Percentiles rank a stretch among this genome's conserved stretches.
phyloP scores from a whole-genome alignment of 2,329 filamentous ascomycete species.

The Fusarium irregulare region DNA sequence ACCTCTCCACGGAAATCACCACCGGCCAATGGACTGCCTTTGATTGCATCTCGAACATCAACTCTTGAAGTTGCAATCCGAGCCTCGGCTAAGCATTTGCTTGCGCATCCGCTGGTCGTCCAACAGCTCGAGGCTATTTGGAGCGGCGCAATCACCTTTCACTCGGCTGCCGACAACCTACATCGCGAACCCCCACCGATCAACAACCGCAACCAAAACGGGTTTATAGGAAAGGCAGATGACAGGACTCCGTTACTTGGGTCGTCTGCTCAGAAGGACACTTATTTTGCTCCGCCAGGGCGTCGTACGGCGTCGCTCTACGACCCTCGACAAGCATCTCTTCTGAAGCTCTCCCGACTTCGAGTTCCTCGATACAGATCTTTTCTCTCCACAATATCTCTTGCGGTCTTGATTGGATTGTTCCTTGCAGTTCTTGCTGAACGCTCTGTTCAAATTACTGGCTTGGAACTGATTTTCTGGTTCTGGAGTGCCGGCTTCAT shows the following conservation, averaged over 20 bases:
- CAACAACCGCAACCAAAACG: conserved; percentile 42
- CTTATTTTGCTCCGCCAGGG: conserved; percentile 55
- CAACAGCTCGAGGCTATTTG: conserved; percentile 97
- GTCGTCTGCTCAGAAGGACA: conserved; percentile 48
- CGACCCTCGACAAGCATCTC: conserved; percentile 87
- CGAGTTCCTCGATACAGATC: conserved; percentile 93
- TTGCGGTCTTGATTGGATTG: conserved; percentile 84
- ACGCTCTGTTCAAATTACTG: conserved; percentile 82
- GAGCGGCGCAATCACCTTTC: conserved; percentile 95
- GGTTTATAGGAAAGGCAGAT: conserved; percentile 52
- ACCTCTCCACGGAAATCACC: conserved; percentile 48
- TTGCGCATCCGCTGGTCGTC: conserved; percentile 90
- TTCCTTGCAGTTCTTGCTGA: conserved; percentile 85
- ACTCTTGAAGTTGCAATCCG: conserved; percentile 93
- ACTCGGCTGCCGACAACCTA: conserved; percentile 85
- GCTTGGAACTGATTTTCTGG: conserved; percentile 91
- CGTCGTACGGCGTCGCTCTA: conserved; percentile 87
- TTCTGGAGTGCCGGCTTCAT: conserved; percentile 98
- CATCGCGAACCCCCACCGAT: conserved; percentile 67
- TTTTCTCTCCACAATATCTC: conserved; percentile 87
- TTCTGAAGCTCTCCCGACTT: conserved; percentile 90
- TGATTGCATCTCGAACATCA: conserved; percentile 80
- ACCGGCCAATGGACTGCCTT: conserved; percentile 57
- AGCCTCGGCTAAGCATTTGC: conserved; percentile 90
- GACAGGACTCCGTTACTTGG: conserved; percentile 65